Evolutionary conservation across 257 asterid species (phyloP).

Genomic region (Solanum dulcamara): DNA sequence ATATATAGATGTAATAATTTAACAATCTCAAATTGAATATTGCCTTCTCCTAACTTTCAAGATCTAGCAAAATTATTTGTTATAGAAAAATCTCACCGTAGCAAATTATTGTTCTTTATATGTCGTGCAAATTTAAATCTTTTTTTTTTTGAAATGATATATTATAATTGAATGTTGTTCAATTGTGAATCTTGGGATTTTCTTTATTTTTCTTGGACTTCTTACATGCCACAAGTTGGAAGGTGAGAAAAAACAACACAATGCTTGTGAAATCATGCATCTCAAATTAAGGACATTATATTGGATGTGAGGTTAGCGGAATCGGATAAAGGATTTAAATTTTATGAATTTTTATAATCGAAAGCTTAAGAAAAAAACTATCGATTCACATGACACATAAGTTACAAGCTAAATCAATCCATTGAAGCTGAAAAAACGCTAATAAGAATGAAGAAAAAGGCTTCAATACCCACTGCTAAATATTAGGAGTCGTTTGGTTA

Average conservation of each 20-base stretch:
- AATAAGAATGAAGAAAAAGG: not conserved
- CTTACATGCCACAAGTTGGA: not conserved
- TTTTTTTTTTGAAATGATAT: too few species aligned
- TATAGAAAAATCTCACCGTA: not conserved
- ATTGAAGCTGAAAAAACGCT: not conserved
- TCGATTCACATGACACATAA: too few species aligned
- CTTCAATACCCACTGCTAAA: not conserved
- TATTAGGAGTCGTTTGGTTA: not conserved
- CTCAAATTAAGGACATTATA: not conserved
- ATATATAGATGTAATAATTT: not conserved
- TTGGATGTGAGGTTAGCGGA: too few species aligned
- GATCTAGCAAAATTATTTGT: not conserved
- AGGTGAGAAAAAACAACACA: not conserved
- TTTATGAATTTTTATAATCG: too few species aligned
- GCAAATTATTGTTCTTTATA: too few species aligned
- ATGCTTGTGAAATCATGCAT: not conserved
- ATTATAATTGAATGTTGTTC: too few species aligned
- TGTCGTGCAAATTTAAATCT: too few species aligned
- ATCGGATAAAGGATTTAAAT: too few species aligned
- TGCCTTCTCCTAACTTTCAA: not conserved
- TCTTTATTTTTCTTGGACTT: not conserved
- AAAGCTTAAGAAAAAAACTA: not conserved
- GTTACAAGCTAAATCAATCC: not conserved
- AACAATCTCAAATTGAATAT: not conserved
- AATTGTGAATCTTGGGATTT: too few species aligned